Evolutionary conservation across 2,329 filamentous ascomycete genomes (phyloP).

Genomic region (Clarireedia homoeocarpa): DNA sequence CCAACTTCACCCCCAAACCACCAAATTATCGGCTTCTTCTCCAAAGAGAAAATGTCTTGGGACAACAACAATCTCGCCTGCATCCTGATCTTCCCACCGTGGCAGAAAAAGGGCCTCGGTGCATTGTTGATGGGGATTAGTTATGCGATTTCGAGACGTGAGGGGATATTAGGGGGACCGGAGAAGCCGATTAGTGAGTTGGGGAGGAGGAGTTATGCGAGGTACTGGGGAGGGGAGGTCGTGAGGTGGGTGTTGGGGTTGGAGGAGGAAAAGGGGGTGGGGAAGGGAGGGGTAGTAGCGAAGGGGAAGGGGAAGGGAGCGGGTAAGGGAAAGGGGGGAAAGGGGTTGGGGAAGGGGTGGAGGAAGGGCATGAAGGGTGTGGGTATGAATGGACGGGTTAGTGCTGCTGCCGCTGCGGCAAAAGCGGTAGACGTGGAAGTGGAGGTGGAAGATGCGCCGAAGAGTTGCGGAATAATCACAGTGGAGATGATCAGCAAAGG

Average conservation of each 20-base stretch:
- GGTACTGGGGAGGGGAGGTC: conserved; percentile 82
- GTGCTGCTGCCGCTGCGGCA: neutral
- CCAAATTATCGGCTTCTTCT: conserved; percentile 91
- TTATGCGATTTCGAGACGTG: conserved; percentile 81
- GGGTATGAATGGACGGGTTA: neutral
- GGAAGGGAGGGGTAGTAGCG: conserved; percentile 32
- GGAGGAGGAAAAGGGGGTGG: conserved; percentile 17
- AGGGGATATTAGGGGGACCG: conserved; percentile 79
- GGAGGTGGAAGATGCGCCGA: neutral
- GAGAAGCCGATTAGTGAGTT: conserved; percentile 89
- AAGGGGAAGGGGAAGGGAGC: conserved; percentile 11
- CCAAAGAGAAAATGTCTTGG: conserved; percentile 98
- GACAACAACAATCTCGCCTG: conserved; percentile 97
- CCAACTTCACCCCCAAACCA: conserved; percentile 22
- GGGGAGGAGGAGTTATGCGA: conserved; percentile 71
- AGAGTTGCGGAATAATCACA: neutral
- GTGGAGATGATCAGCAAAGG: conserved; percentile 64
- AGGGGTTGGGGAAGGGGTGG: conserved; percentile 8
- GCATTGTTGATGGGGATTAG: conserved; percentile 85
- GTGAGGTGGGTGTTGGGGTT: conserved; percentile 53
- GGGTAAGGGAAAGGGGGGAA: conserved; percentile 12
- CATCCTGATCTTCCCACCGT: conserved; percentile 91
- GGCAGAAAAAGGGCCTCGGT: conserved; percentile 84
- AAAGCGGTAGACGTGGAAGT: too few relatives aligned
- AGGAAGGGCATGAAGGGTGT: neutral